Evolutionary conservation across 768 basidiomycete species (phyloP), one percentile per base, ranked within the genome.

Genomic region (Dendrothele bispora): DNA sequence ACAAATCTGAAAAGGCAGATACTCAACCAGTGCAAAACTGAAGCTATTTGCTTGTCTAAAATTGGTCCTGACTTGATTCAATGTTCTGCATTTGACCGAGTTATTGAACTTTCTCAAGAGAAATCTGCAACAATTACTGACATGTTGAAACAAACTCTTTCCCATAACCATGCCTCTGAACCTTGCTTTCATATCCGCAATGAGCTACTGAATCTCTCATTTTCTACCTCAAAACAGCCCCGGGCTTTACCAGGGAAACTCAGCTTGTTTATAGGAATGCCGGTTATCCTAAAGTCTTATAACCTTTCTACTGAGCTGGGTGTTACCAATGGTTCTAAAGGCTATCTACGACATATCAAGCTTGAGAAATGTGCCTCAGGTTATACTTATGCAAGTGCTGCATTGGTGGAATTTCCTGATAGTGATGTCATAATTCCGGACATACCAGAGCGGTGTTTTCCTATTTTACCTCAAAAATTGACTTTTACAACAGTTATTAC

Each of bases 291-390:
- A 12, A 5, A n/a, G 27, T 14, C 15, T n/a, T 5, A 20, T 14
- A 40, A 40, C 17, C 4, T 40, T 10, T 7, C 6, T 40, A 40
- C 39, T 7, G 39, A 40, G 6, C 21, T 40, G 5, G 39, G 17
- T 40, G 21, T 70, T 15, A 58, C 60, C 0, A 68, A 69, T 58
- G 61, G 68, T 0, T 49, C 59, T 5, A 58, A 62, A 20, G 39
- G 39, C 4, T 40, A 24, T 22, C 6, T 40, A 5, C 7, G 39
- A 7, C 22, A 22, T 5, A 12, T 40, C 10, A n/a, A 40, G 4
- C 12, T 22, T 4, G 5, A 6, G 5, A 40, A 11, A 18, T 20
- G 27, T 40, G 18, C 12, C 6, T 24, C 22, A 15, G 39, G 39
- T 5, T 21, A 24, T 20, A 40, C 21, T 15, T 40, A 17, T 7